Conservation (phyloP, 1,284 basidiomycete species). For the Ceratobasidium papillatum region DNA sequence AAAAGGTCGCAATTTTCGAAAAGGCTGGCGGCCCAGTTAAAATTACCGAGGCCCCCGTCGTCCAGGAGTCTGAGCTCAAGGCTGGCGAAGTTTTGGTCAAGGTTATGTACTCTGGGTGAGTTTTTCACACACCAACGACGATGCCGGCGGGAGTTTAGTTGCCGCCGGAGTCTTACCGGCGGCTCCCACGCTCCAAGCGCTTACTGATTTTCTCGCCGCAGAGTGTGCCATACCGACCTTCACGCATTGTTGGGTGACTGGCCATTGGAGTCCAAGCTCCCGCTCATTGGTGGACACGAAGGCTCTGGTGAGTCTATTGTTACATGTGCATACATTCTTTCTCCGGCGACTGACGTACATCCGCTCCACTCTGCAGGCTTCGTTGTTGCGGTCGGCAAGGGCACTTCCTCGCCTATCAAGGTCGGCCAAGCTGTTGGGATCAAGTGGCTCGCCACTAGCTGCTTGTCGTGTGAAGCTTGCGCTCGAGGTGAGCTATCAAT, state of each 20-base stretch:
- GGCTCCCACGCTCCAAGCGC: constrained; percentile 13
- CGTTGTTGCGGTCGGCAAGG: constrained; percentile 78
- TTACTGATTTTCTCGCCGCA: constrained; percentile 10
- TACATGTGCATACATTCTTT: constrained; percentile 11
- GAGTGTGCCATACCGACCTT: constrained; percentile 79
- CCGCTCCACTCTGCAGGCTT: constrained; percentile 52
- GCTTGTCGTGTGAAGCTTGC: constrained; percentile 49
- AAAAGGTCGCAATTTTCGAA: constrained; percentile 40
- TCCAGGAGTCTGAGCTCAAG: constrained; percentile 68
- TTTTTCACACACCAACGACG: constrained; percentile 47
- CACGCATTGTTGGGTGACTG: constrained; percentile 76
- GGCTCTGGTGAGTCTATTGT: constrained; percentile 63
- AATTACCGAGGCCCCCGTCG: constrained; percentile 56
- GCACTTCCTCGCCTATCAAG: constrained; percentile 66
- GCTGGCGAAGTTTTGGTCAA: constrained; percentile 86
- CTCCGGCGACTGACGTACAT: background rate
- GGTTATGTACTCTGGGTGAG: constrained; percentile 70
- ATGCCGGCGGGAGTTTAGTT: constrained; percentile 15
- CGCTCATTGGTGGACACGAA: constrained; percentile 88
- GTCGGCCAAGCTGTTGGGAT: constrained; percentile 86
- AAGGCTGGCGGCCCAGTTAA: constrained; percentile 35
- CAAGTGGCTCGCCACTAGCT: constrained; percentile 83
- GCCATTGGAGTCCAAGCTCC: constrained; percentile 71
- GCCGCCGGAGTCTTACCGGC: constrained; percentile 23
- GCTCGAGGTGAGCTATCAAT: constrained; percentile 52